Evolutionary conservation across 2,329 filamentous ascomycete genomes (phyloP).

Genomic region (Chaetomiaceae sp.): DNA sequence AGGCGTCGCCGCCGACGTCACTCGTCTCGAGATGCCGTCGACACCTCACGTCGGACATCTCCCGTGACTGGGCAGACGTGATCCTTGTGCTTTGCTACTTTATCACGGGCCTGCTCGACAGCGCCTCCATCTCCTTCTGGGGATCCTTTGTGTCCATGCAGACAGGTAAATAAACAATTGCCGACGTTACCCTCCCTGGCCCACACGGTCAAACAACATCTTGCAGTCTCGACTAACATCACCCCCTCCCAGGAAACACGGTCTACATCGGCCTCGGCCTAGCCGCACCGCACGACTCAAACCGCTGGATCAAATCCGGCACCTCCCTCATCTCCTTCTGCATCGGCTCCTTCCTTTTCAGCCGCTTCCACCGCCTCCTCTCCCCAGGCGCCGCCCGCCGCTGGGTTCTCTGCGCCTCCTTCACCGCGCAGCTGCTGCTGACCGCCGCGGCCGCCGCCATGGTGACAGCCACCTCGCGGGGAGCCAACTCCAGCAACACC

Average conservation of each 20-base stretch:
- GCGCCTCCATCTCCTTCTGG: constrained; percentile 70
- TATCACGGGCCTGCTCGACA: constrained; percentile 73
- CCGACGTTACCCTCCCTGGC: constrained; percentile 14
- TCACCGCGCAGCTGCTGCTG: constrained; percentile 47
- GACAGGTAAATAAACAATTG: constrained; percentile 59
- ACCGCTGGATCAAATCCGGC: constrained; percentile 67
- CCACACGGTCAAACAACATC: constrained; percentile 10
- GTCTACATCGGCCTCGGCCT: constrained; percentile 73
- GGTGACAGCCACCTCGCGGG: constrained; percentile 42
- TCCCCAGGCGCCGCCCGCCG: constrained; percentile 51
- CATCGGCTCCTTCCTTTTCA: constrained; percentile 66
- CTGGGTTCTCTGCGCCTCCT: constrained; percentile 60
- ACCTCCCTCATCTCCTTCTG: constrained; percentile 67
- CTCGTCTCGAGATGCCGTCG: constrained; percentile 28
- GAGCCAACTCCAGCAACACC: too few relatives aligned
- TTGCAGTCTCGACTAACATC: too few relatives aligned
- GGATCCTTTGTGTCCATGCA: constrained; percentile 82
- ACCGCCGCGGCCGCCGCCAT: constrained; percentile 50
- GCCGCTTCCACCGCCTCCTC: constrained; percentile 60
- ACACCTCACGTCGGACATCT: constrained; percentile 44
- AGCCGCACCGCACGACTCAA: constrained; percentile 48
- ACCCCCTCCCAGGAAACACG: constrained; percentile 55
- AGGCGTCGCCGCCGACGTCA: constrained; percentile 18
- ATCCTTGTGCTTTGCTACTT: constrained; percentile 68
- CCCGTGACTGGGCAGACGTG: constrained; percentile 60